These are phyloP conservation scores for Aphanomyces cochlioides DNA, from an alignment of 352 stramenopile species.

Conservation along the genomic window DNA sequence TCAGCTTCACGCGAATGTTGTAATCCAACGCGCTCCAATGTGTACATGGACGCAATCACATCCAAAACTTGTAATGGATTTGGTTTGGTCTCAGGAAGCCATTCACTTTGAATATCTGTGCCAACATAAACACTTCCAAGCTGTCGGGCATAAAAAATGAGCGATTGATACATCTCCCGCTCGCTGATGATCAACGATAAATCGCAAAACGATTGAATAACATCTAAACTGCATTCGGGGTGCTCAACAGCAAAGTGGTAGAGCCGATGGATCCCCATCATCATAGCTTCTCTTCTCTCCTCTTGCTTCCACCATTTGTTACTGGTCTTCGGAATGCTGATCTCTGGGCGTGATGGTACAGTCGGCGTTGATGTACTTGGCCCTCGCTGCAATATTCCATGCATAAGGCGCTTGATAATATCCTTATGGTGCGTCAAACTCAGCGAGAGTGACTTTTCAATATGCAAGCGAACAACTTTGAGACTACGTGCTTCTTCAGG, in stretches of 20 bases:
- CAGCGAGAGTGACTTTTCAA: slow-evolving; percentile 83
- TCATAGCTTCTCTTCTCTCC: slow-evolving; percentile 2
- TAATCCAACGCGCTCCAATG: slow-evolving; percentile 69
- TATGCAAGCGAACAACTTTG: slow-evolving; percentile 74
- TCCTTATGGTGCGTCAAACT: slow-evolving; percentile 86
- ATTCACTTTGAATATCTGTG: slow-evolving; percentile 5
- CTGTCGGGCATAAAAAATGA: slow-evolving; percentile 15
- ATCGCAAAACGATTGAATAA: slow-evolving; percentile 23
- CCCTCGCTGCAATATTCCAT: slow-evolving; percentile 33
- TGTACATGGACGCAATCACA: slow-evolving; percentile 57
- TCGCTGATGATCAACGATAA: slow-evolving; percentile 9
- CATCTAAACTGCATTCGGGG: slow-evolving; percentile 21
- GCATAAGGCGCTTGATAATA: slow-evolving; percentile 84
- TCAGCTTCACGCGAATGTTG: slow-evolving; percentile 56
- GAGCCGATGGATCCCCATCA: not conserved
- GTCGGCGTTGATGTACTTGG: not conserved
- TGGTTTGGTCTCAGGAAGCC: slow-evolving; percentile 8
- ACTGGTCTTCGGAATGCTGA: slow-evolving; percentile 14
- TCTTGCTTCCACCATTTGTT: slow-evolving; percentile 19
- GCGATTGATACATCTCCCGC: slow-evolving; percentile 12
- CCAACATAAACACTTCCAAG: slow-evolving; percentile 14
- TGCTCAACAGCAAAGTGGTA: slow-evolving; percentile 10
- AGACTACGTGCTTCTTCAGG: slow-evolving; percentile 39
- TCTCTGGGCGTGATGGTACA: slow-evolving; percentile 1
- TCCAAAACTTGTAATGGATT: slow-evolving; percentile 45